Percentiles rank a stretch among this genome's conserved stretches.
Evolutionary conservation across 805 yeast species (phyloP).

Genomic region (Cyberlindnera japonica): DNA sequence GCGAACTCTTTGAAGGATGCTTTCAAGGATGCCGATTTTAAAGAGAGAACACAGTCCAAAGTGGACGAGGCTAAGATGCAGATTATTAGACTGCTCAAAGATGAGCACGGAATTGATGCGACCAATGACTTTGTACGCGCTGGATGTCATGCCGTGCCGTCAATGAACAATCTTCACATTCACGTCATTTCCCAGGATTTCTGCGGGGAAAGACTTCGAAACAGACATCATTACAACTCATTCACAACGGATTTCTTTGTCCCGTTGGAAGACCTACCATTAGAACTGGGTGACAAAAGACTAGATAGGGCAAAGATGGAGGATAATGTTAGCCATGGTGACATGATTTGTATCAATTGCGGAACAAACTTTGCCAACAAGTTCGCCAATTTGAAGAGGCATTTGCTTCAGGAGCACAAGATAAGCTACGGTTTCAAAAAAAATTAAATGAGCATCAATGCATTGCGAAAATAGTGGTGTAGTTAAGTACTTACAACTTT

Average conservation of each 20-base stretch:
- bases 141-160: constrained; percentile 72
- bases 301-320: constrained; percentile 41
- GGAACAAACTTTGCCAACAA: constrained; percentile 37
- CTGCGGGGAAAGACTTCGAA: constrained; percentile 49
- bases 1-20: constrained; percentile 45
- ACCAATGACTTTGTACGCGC: constrained; percentile 35
- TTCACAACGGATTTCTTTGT: constrained; percentile 67
- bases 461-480: not conserved
- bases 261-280: constrained; percentile 46
- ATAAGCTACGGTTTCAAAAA: not conserved
- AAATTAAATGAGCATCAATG: not conserved
- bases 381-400: constrained; percentile 41
- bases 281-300: constrained; percentile 38
- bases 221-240: constrained; percentile 65
- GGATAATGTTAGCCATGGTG: constrained; percentile 28
- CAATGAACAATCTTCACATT: constrained; percentile 64
- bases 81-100: constrained; percentile 7
- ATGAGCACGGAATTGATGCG: constrained; percentile 20
- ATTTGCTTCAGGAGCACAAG: constrained; percentile 36
- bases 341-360: constrained; percentile 42
- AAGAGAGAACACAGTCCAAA: constrained; percentile 13
- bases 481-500: constrained; percentile 50
- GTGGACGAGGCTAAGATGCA: constrained; percentile 14
- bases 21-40: constrained; percentile 23
- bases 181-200: constrained; percentile 71